Percentiles rank a stretch among this genome's conserved stretches.
These are phyloP conservation scores for Paracamarosporium sp. DNA, from an alignment of 2,329 filamentous ascomycete species.

Conservation along the genomic window DNA sequence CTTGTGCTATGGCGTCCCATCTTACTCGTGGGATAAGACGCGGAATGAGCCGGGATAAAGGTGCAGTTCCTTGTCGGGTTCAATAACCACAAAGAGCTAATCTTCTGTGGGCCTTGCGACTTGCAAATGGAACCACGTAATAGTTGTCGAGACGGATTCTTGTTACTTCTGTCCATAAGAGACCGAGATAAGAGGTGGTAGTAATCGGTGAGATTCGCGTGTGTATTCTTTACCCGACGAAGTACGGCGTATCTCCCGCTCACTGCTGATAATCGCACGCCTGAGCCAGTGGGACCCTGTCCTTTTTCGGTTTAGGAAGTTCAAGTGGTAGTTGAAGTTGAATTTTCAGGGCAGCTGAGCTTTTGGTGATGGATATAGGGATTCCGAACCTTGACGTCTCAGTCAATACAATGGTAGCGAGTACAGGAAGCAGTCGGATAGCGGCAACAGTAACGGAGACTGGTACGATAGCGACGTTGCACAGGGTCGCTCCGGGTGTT, in stretches of 20 bases:
- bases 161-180: conserved; percentile 5
- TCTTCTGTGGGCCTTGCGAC: not conserved
- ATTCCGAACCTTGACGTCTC: not conserved
- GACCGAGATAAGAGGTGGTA: not conserved
- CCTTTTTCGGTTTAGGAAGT: not conserved
- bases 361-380: not conserved
- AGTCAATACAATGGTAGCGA: not conserved
- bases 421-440: not conserved
- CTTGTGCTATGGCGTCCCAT: conserved; percentile 39
- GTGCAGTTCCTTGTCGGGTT: not conserved
- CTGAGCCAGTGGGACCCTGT: conserved; percentile 8
- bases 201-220: not conserved
- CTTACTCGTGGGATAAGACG: not conserved
- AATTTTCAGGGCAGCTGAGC: not conserved
- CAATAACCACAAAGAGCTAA: not conserved
- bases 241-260: conserved; percentile 26
- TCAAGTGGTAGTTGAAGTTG: not conserved
- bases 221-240: not conserved
- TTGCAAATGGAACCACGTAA: not conserved
- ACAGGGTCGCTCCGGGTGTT: conserved; percentile 18
- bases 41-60: not conserved
- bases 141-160: not conserved
- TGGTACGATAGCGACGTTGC: conserved; percentile 6
- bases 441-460: not conserved
- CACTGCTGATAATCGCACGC: not conserved